Base-by-base conservation (phyloP, 1,284 basidiomycete genomes). In the Malassezia slooffiae region DNA sequence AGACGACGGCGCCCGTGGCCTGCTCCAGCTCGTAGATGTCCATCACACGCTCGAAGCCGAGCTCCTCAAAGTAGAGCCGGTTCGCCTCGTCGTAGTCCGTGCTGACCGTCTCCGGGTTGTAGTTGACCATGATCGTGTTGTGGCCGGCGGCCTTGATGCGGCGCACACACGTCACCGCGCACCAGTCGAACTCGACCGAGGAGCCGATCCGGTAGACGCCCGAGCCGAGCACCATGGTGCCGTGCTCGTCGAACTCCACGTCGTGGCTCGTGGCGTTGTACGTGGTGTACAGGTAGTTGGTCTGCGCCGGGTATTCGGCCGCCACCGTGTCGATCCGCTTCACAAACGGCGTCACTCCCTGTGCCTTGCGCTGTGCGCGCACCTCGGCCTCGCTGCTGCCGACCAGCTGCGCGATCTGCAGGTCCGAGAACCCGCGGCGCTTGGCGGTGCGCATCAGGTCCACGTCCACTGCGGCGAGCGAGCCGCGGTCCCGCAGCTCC, bases 101-200 rank as follows among this genome's bases (percentile, higher is more conserved):
- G 5, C 88, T 93, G 45, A 99, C 93, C 4, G 93, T 99, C 74
- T 99, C 93, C 13, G 91, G 93, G 73, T 97, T 97, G 74, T 99
- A 97, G 76, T 97, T 99, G 78, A 99, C 79, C 91, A 97, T 97
- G 74, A 97, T 82, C 32, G 93, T 96, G 74, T 81, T 80, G 73
- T 85, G 83, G 68, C 89, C 89, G 79, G 89, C 83, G 54, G 82
- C 80, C 55, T 90, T 78, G 55, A 97, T 79, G 67, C 83, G 83
- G 54, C 93, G 79, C 30, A 89, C 87, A 70, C 90, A 96, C 3
- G 90, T 96, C 38, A 97, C 93, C 23, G 93, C 93, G 70, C 93
- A 99, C 93, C 93, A 99, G 72, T 99, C 93, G 71, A 99, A 99
- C 75, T 99, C 93, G 69, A 99, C 93, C 53, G 86, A 91, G 70